A percentile compares a stretch with the other conserved stretches of the same genome.
Conservation (phyloP, 768 basidiomycete species). For the Leccinum longicurvipes region DNA sequence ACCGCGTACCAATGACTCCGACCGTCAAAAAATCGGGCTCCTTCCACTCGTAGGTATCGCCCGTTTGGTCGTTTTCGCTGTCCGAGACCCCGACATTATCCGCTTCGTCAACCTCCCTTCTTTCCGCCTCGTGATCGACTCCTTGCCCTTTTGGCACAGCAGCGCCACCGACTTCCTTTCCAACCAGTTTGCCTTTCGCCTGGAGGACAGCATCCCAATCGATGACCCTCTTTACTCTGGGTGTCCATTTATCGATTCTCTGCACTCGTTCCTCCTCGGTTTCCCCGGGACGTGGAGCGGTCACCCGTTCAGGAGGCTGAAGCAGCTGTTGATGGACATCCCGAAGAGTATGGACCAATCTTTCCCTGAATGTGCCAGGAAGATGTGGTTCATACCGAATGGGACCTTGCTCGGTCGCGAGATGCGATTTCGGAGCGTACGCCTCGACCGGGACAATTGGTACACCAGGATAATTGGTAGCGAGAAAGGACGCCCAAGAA, state of each 20-base stretch:
- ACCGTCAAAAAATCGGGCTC: slow-evolving; percentile 69
- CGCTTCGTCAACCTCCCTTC: slow-evolving; percentile 23
- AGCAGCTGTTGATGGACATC: slow-evolving; percentile 66
- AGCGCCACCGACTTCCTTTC: slow-evolving; percentile 42
- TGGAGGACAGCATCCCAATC: slow-evolving; percentile 69
- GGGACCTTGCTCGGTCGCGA: slow-evolving; percentile 38
- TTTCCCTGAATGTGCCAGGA: slow-evolving; percentile 58
- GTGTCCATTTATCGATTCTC: slow-evolving; percentile 59
- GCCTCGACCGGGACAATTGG: slow-evolving; percentile 76
- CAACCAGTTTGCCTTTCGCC: slow-evolving; percentile 43
- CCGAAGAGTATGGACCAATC: slow-evolving; percentile 62
- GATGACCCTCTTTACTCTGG: slow-evolving; percentile 58
- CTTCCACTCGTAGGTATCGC: slow-evolving; percentile 22
- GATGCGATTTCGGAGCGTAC: slow-evolving; percentile 51
- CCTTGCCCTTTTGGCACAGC: slow-evolving; percentile 30
- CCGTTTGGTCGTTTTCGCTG: slow-evolving; percentile 13
- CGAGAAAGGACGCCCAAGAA: slow-evolving; percentile 65
- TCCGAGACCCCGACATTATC: slow-evolving; percentile 5
- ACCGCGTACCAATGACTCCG: slow-evolving; percentile 65
- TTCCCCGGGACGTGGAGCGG: slow-evolving; percentile 33
- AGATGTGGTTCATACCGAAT: slow-evolving; percentile 61
- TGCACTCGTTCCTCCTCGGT: slow-evolving; percentile 44
- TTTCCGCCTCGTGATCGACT: not conserved
- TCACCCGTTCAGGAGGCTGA: slow-evolving; percentile 59
- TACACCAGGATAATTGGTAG: slow-evolving; percentile 47